Evolutionary conservation across 2,329 filamentous ascomycete species (phyloP).

Genomic region (Xylaria sp.): DNA sequence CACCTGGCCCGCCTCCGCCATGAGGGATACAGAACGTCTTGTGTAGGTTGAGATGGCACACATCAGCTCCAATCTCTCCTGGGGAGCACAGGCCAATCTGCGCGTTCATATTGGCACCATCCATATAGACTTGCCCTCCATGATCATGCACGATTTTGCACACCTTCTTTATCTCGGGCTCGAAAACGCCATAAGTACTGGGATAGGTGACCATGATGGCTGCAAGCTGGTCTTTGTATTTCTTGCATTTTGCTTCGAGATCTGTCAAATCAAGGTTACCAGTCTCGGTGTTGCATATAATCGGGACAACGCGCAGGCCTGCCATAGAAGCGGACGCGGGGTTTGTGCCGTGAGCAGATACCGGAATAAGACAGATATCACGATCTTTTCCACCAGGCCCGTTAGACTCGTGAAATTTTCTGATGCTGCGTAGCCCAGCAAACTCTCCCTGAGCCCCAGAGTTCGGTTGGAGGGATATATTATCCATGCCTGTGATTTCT

Average conservation of each 20-base stretch:
- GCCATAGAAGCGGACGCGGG: slow-evolving; percentile 95
- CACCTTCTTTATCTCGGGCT: slow-evolving; percentile 84
- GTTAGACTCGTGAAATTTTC: slow-evolving; percentile 77
- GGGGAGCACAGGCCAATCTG: slow-evolving; percentile 95
- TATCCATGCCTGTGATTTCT: slow-evolving; percentile 86
- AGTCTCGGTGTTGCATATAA: slow-evolving; percentile 87
- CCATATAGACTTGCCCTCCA: slow-evolving; percentile 97
- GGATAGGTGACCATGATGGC: slow-evolving; percentile 98
- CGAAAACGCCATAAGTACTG: slow-evolving; percentile 93
- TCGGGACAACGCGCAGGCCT: slow-evolving; percentile 88
- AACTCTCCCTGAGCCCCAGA: slow-evolving; percentile 97
- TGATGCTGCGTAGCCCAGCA: slow-evolving; percentile 84
- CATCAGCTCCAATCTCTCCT: slow-evolving; percentile 92
- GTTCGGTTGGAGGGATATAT: slow-evolving; percentile 91
- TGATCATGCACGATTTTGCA: slow-evolving; percentile 85
- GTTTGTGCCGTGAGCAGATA: slow-evolving; percentile 95
- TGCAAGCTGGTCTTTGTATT: slow-evolving; percentile 82
- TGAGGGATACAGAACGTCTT: slow-evolving; percentile 99
- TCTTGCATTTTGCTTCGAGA: slow-evolving; percentile 84
- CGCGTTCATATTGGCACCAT: slow-evolving; percentile 98
- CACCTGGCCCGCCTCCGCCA: slow-evolving; percentile 90
- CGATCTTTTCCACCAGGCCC: slow-evolving; percentile 69
- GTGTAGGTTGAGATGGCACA: slow-evolving; percentile 96
- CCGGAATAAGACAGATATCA: slow-evolving; percentile 92
- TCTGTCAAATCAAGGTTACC: slow-evolving; percentile 90